Evolutionary conservation across 2,329 filamentous ascomycete species (phyloP).

Genomic region (Emmonsia crescens): DNA sequence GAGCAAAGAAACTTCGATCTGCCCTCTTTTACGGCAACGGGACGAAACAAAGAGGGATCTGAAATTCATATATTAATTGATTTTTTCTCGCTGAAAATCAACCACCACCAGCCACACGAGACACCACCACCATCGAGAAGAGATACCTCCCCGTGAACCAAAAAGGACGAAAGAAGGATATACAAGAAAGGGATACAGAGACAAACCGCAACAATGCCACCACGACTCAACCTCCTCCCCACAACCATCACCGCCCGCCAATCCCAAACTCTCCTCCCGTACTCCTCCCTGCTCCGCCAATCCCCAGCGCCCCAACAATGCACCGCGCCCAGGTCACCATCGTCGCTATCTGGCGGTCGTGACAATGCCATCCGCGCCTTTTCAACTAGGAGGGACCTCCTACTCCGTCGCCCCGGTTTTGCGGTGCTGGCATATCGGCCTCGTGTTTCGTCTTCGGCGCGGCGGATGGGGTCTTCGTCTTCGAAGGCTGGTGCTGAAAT

Average conservation of each 20-base stretch:
- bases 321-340: constrained; percentile 12
- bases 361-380: not conserved
- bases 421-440: not conserved
- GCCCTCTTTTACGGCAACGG: not conserved
- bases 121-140: not conserved
- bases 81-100: not conserved
- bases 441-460: not conserved
- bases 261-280: constrained; percentile 19
- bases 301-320: constrained; percentile 22
- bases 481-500: not conserved
- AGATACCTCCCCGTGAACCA: not conserved
- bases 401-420: not conserved
- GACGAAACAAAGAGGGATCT: too few relatives aligned
- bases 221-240: constrained; percentile 36
- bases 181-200: not conserved
- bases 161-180: not conserved
- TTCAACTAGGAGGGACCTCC: not conserved
- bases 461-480: not conserved
- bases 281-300: constrained; percentile 24
- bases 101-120: not conserved
- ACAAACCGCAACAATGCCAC: constrained; percentile 38
- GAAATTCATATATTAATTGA: too few relatives aligned
- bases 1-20: too few relatives aligned
- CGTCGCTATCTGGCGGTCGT: constrained; percentile 14
- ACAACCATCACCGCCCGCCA: constrained; percentile 17